Evolutionary conservation across 2,329 filamentous ascomycete genomes (phyloP).

Genomic region (Sarocladium kiliense): DNA sequence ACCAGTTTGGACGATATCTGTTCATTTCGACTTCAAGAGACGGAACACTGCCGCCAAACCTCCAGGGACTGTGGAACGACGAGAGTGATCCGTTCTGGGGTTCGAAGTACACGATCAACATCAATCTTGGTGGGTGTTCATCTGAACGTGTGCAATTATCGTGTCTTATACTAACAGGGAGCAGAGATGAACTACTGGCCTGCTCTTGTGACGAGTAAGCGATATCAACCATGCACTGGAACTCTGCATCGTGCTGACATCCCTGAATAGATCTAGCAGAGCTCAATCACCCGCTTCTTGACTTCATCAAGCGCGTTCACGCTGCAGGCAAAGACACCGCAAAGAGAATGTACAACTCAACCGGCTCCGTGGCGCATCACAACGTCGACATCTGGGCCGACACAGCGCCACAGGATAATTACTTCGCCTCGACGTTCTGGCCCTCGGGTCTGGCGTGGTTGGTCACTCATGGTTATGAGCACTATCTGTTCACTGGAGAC

Average conservation of each 20-base stretch:
- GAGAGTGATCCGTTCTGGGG: slow-evolving; percentile 34
- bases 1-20: slow-evolving; percentile 27
- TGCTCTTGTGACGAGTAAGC: slow-evolving; percentile 19
- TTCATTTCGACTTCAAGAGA: slow-evolving; percentile 21
- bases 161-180: neutral
- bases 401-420: slow-evolving; percentile 29
- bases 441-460: slow-evolving; percentile 20
- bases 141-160: neutral
- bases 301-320: slow-evolving; percentile 17
- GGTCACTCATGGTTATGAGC: slow-evolving; percentile 18
- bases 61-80: slow-evolving; percentile 31
- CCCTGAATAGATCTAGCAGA: slow-evolving; percentile 26
- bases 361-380: slow-evolving; percentile 31
- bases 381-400: slow-evolving; percentile 35
- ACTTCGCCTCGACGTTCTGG: slow-evolving; percentile 23
- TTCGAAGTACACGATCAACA: slow-evolving; percentile 45
- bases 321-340: slow-evolving; percentile 26
- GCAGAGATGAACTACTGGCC: slow-evolving; percentile 48
- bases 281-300: slow-evolving; percentile 35
- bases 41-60: slow-evolving; percentile 23
- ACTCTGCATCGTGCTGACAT: neutral
- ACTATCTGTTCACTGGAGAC: slow-evolving; percentile 18
- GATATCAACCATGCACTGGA: too few relatives aligned
- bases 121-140: slow-evolving; percentile 30
- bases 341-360: slow-evolving; percentile 29